A percentile compares a stretch with the other conserved stretches of the same genome.
These are phyloP conservation scores for Puya raimondii DNA, from an alignment of 176 grass and related monocot genomes.

Conservation along the genomic window DNA sequence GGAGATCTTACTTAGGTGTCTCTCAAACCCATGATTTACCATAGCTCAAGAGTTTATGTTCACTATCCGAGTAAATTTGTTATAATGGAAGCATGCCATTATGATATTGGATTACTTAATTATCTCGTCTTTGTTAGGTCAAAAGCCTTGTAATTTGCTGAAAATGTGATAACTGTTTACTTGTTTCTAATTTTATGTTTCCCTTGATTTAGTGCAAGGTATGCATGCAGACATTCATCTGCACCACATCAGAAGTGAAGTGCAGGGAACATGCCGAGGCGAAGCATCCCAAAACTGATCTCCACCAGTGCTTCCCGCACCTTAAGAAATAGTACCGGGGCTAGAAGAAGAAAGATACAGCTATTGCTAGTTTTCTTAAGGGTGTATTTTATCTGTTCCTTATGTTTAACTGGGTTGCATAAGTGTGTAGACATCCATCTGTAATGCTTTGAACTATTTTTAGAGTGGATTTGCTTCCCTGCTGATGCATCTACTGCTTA, in stretches of 20 bases:
- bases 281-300: conserved; percentile 81
- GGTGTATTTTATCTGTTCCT: neutral
- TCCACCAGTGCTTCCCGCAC: conserved; percentile 78
- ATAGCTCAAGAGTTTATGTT: no score
- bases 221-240: conserved; percentile 99
- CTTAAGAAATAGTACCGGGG: conserved; percentile 53
- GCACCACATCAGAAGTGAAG: conserved; percentile 94
- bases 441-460: neutral
- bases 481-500: neutral
- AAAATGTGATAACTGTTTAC: no score
- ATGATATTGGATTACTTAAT: no score
- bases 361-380: neutral
- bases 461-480: neutral
- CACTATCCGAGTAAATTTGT: no score
- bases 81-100: no score
- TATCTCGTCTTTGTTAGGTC: no score
- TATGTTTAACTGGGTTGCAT: neutral
- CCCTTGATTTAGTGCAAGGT: conserved; percentile 76
- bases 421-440: neutral
- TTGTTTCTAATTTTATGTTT: neutral
- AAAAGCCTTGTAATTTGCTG: no score
- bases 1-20: no score
- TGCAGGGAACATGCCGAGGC: conserved; percentile 97
- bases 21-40: no score
- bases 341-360: conserved; percentile 19